Evolutionary conservation across 768 basidiomycete genomes (phyloP).

Genomic region (Mycena alexandri): DNA sequence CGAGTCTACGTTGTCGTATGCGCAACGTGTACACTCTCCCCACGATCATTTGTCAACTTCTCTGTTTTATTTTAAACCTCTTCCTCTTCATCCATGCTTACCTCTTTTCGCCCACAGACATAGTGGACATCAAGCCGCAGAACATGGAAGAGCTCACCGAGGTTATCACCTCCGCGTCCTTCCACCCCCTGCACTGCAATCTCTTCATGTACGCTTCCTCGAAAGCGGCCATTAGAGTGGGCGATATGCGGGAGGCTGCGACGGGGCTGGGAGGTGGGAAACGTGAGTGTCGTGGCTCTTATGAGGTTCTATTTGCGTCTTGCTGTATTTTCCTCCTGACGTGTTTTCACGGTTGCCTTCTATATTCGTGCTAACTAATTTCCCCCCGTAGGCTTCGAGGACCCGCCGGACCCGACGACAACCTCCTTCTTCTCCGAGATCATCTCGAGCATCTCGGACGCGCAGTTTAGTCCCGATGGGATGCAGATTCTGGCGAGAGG

Average conservation of each 20-base stretch:
- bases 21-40: too few species aligned
- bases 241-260: slow-evolving; percentile 94
- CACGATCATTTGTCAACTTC: too few species aligned
- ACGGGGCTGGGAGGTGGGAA: neutral
- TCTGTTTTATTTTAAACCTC: too few species aligned
- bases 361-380: slow-evolving; percentile 32
- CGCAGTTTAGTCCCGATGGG: slow-evolving; percentile 98
- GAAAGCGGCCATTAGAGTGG: slow-evolving; percentile 98
- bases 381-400: slow-evolving; percentile 85
- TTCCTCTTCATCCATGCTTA: neutral
- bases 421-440: slow-evolving; percentile 99
- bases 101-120: slow-evolving; percentile 67
- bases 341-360: too few species aligned
- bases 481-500: slow-evolving; percentile 91
- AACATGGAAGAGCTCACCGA: slow-evolving; percentile 99
- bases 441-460: slow-evolving; percentile 98
- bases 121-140: slow-evolving; percentile 99
- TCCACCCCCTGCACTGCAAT: slow-evolving; percentile 97
- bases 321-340: neutral
- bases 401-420: slow-evolving; percentile 96
- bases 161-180: slow-evolving; percentile 98
- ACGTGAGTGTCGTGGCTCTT: too few species aligned
- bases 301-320: neutral
- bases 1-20: too few species aligned
- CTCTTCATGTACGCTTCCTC: slow-evolving; percentile 99